Base-by-base conservation (phyloP, 108 stramenopile genomes). In the Skeletonema potamos region DNA sequence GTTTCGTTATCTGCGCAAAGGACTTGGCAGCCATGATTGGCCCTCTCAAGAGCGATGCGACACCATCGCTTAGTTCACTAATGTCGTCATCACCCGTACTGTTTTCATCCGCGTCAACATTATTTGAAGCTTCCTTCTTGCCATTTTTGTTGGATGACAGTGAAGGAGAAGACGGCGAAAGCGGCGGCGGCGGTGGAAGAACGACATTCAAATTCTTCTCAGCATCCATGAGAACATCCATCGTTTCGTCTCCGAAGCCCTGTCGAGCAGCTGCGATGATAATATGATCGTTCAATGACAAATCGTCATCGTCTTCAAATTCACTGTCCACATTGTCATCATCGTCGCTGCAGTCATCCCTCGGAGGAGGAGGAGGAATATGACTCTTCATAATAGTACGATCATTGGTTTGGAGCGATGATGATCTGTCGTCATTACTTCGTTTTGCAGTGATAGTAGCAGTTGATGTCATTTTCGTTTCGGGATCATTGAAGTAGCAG, bases 21-120 rank as follows among this genome's bases (percentile, higher is more conserved):
- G 73, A 74, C 17, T 54, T 67, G 58, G 72, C 71, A 3, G 78
- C 78, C 78, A 79, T 79, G 60, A 79, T 32, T 11, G 78, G 78
- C 3, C 71, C 78, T 12, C 78, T 66, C 9, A 79, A 54, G 7
- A 79, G 44, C 6, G 78, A 79, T 33, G 62, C 64, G 4, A 27
- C 61, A 17, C 36, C 72, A 3, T 28, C 46, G 56, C 70, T 71
- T 26, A 66, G 29, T 6, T 46, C 54, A 27, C 39, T 51, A 55
- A 34, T 34, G 26, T 54, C 48, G n/a, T 69, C 75, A 46, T 61
- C 66, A 20, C 12, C 32, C 0, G 9, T 22, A 18, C 18, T 20
- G 2, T 3, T 17, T 13, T 46, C 44, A 17, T 10, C 2, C 11
- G 11, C 36, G 36, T 41, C 39, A 41, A n/a, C 39, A 41, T 41